Conservation (phyloP, 2,329 filamentous ascomycete genomes). For the Fusarium mexicanum region DNA sequence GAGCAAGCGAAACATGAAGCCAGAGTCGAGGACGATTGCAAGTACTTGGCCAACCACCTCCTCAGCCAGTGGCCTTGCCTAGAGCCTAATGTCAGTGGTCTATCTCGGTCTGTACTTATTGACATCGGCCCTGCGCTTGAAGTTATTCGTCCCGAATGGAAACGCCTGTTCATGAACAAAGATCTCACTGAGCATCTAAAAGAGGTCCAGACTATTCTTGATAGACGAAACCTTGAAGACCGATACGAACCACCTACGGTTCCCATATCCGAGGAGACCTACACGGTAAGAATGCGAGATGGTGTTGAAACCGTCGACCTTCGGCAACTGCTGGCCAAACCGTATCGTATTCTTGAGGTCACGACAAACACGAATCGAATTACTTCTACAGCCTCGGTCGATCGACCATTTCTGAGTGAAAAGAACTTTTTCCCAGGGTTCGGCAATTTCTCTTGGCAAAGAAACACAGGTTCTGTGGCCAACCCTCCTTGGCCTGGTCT, state of each 20-base stretch:
- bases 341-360: slow-evolving; percentile 2
- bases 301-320: slow-evolving; percentile 31
- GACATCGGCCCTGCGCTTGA: slow-evolving; percentile 37
- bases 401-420: slow-evolving; percentile 18
- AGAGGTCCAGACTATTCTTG: slow-evolving; percentile 31
- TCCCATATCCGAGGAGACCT: slow-evolving; percentile 30
- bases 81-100: slow-evolving; percentile 28
- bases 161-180: slow-evolving; percentile 35
- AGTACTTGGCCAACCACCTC: slow-evolving; percentile 34
- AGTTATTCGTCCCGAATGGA: slow-evolving; percentile 41
- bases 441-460: neutral
- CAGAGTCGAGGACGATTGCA: slow-evolving; percentile 39
- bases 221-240: slow-evolving; percentile 19
- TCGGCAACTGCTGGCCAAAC: slow-evolving; percentile 27
- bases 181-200: slow-evolving; percentile 33
- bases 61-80: slow-evolving; percentile 41
- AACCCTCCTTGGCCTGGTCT: neutral
- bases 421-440: slow-evolving; percentile 1
- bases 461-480: neutral
- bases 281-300: slow-evolving; percentile 26
- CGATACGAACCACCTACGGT: slow-evolving; percentile 18
- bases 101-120: slow-evolving; percentile 29
- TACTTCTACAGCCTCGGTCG: neutral
- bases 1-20: slow-evolving; percentile 31
- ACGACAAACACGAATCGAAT: neutral